Evolutionary conservation across 805 yeast species (phyloP), one percentile per base, ranked within the genome.

Genomic region (Yarrowia alimentaria): DNA sequence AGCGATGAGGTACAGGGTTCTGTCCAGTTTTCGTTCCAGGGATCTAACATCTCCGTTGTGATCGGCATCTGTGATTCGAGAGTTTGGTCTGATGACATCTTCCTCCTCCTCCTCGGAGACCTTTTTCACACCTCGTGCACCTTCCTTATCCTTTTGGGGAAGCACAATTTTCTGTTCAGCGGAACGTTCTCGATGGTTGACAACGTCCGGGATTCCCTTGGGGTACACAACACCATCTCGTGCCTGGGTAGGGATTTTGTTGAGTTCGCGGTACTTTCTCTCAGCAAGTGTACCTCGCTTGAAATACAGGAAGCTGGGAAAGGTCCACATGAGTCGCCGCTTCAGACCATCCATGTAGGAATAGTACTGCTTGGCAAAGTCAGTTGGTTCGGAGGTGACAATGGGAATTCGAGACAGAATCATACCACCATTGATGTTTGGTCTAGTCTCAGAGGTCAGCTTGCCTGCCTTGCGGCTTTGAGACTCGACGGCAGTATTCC

Each of bases 291-390:
- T 83, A 55, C 98, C 98, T 60, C 78, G 82, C 63, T 84, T 86
- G 71, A 82, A 93, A 70, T 90, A 93, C 64, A 80, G 90, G 78
- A 88, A 88, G 59, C 83, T 81, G 5, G 99, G 98, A 67, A 93
- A 93, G 0, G 98, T 89, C 96, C 96, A 89, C 95, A 90, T 89
- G 58, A 93, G 74, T 60, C 98, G 77, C 62, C 81, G 81, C 73
- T 89, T 90, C 51, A 93, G 74, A 65, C 86, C 95, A 47, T 80
- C 78, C 67, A 90, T 95, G 65, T 93, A 93, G 50, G 79, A 72
- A 64, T 84, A 86, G 67, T 83, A 93, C 47, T 80, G 80, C 54
- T 71, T 62, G 60, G 88, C 96, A 59, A 91, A 83, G 52, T 73
- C 77, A 8, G 83, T 73, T 50, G 81, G 69, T 54, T 85, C 91